Conservation (phyloP, 2,329 filamentous ascomycete species). For the Botrytis sinoallii region DNA sequence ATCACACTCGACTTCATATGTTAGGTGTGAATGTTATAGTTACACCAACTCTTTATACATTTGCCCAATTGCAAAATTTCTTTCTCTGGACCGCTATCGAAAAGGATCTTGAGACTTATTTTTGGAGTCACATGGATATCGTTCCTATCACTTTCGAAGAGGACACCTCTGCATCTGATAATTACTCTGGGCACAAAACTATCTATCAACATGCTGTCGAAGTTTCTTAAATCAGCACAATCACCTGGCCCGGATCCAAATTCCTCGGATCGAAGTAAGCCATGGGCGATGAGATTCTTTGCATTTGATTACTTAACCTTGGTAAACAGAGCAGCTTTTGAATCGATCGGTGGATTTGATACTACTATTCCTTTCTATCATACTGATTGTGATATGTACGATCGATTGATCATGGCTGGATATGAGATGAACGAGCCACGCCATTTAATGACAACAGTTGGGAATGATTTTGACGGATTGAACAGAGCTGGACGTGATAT, state of each 20-base stretch:
- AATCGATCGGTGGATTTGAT: conserved; percentile 52
- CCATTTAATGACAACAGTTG: conserved; percentile 11
- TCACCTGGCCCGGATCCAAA: conserved; percentile 12
- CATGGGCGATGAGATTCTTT: conserved; percentile 55
- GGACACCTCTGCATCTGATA: not conserved
- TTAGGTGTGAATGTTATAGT: conserved; percentile 51
- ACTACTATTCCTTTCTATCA: conserved; percentile 56
- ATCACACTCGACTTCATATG: conserved; percentile 47
- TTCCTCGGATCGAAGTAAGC: conserved; percentile 15
- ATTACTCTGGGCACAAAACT: conserved; percentile 1
- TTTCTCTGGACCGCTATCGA: conserved; percentile 46
- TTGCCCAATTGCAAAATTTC: conserved; percentile 55
- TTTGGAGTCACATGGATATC: conserved; percentile 55
- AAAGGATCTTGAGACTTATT: conserved; percentile 47
- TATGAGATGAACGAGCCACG: conserved; percentile 39
- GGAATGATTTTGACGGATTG: conserved; percentile 5
- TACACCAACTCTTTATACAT: conserved; percentile 50
- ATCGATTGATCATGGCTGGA: conserved; percentile 46
- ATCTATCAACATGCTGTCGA: conserved; percentile 18
- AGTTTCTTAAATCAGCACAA: conserved; percentile 8
- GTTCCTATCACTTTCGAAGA: conserved; percentile 40
- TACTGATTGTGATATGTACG: conserved; percentile 56
- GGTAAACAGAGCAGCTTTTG: conserved; percentile 52
- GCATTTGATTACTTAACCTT: conserved; percentile 57
- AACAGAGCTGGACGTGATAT: conserved; percentile 41